Base-by-base conservation (phyloP, 2,329 filamentous ascomycete genomes). In the Beauveria varroae region DNA sequence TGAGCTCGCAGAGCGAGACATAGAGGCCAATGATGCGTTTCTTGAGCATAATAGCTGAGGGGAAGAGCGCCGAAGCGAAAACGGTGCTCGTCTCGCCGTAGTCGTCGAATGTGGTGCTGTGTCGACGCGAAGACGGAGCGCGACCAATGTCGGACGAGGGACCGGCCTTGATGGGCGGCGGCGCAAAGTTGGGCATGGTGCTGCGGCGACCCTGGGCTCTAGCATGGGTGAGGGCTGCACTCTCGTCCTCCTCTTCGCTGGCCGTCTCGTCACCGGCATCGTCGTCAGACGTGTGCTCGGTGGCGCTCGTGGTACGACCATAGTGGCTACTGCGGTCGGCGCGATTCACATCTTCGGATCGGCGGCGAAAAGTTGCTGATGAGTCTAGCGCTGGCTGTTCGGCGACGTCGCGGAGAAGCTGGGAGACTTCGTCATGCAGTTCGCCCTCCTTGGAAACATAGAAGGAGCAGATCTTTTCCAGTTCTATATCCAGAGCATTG, bases 401-500 rank as follows among this genome's bases (percentile, higher is more conserved):
- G 59, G 85, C 84, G 47, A 91, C 84, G 69, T 98, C 93, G 54
- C 81, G 80, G 60, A 93, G 75, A n/a, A 98, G 78, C 41, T 87
- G 83, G 53, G 88, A 85, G 9, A 93, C 85, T 72, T 97, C 93
- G 57, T 88, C 86, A 63, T 89, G 86, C 16, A 99, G 86, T 72
- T 98, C 93, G 26, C 85, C 80, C 75, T 99, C 93, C 74, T 99
- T 99, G 64, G 91, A 77, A 64, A 87, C 83, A 74, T 95, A 98
- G 74, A 99, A 99, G 0, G 88, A 89, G 69, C 86, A 89, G 64
- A 99, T 91, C 79, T 98, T 98, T 70, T 98, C 93, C 56, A 99
- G 78, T 73, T 99, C 95, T 47, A 89, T 83, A 69, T 96, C 91
- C 20, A 99, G 83, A 46, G 92, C 87, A 65, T 86, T 86, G 65